phyloP scores from a whole-genome alignment of 2,329 filamentous ascomycete genomes.

The Cladophialophora yegresii region DNA sequence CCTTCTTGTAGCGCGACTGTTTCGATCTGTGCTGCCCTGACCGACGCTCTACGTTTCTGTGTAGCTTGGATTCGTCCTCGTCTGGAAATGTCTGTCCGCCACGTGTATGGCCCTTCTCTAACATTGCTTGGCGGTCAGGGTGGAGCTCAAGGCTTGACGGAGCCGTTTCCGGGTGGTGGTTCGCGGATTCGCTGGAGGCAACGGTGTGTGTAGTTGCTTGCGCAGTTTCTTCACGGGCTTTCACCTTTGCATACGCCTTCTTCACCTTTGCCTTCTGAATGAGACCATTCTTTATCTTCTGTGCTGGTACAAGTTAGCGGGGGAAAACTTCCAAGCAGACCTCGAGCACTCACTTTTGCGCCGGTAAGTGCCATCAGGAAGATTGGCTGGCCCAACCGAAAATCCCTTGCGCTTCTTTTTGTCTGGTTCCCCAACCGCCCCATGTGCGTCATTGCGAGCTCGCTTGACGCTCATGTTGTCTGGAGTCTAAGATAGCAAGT shows the following conservation, averaged over 20 bases:
- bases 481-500: not conserved
- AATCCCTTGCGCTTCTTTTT: constrained; percentile 64
- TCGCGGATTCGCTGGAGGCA: constrained; percentile 33
- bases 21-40: constrained; percentile 41
- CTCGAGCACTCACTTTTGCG: constrained; percentile 64
- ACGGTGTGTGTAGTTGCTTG: constrained; percentile 24
- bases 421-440: constrained; percentile 17
- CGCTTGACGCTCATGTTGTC: constrained; percentile 61
- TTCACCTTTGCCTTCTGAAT: constrained; percentile 93
- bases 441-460: constrained; percentile 51
- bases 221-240: constrained; percentile 58
- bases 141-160: constrained; percentile 57
- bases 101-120: constrained; percentile 49
- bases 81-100: constrained; percentile 20
- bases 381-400: constrained; percentile 80
- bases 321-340: constrained; percentile 2
- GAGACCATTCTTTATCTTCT: constrained; percentile 84
- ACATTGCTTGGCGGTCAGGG: constrained; percentile 61
- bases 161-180: constrained; percentile 31
- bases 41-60: constrained; percentile 32
- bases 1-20: constrained; percentile 62
- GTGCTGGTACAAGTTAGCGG: constrained; percentile 54
- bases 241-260: constrained; percentile 87
- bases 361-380: constrained; percentile 85
- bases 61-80: constrained; percentile 29